Evolutionary conservation across 2,329 filamentous ascomycete genomes (phyloP).

Genomic region (Coccinonectria pachysandricola): DNA sequence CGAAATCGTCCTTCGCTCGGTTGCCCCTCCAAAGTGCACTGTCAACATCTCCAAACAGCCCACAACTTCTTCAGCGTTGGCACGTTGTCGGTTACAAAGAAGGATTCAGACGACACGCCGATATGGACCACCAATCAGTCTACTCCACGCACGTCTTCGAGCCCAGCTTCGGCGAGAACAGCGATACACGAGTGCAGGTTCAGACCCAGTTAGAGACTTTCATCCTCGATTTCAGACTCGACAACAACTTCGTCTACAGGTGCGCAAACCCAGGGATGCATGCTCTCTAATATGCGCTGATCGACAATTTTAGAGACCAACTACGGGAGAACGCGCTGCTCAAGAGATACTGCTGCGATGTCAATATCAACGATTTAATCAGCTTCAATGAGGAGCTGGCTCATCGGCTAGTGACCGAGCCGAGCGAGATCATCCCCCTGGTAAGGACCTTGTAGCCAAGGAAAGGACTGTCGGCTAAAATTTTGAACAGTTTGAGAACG

Average conservation of each 20-base stretch:
- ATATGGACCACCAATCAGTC: slow-evolving; percentile 80
- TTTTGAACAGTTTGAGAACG: slow-evolving; percentile 63
- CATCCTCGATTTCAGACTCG: slow-evolving; percentile 84
- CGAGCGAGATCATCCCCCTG: slow-evolving; percentile 83
- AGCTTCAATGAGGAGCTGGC: slow-evolving; percentile 94
- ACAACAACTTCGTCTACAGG: slow-evolving; percentile 94
- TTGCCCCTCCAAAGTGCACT: slow-evolving; percentile 17
- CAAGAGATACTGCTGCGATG: slow-evolving; percentile 91
- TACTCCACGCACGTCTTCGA: slow-evolving; percentile 78
- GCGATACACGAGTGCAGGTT: slow-evolving; percentile 61
- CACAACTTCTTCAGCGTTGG: slow-evolving; percentile 6
- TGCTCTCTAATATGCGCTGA: slow-evolving; percentile 4
- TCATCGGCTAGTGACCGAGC: slow-evolving; percentile 79
- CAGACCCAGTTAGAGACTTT: slow-evolving; percentile 80
- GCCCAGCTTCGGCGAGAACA: slow-evolving; percentile 51
- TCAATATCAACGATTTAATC: slow-evolving; percentile 92
- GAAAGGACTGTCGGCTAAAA: not conserved
- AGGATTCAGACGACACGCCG: slow-evolving; percentile 4
- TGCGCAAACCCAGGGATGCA: slow-evolving; percentile 27
- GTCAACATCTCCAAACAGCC: slow-evolving; percentile 12
- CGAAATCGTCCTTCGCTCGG: slow-evolving; percentile 7
- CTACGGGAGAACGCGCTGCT: slow-evolving; percentile 88
- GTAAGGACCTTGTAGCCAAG: slow-evolving; percentile 51
- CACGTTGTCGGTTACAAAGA: slow-evolving; percentile 5
- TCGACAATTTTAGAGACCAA: slow-evolving; percentile 60